These are phyloP conservation scores for Vigna reflexopilosa DNA, from an alignment of 306 rosid species.

Conservation along the genomic window DNA sequence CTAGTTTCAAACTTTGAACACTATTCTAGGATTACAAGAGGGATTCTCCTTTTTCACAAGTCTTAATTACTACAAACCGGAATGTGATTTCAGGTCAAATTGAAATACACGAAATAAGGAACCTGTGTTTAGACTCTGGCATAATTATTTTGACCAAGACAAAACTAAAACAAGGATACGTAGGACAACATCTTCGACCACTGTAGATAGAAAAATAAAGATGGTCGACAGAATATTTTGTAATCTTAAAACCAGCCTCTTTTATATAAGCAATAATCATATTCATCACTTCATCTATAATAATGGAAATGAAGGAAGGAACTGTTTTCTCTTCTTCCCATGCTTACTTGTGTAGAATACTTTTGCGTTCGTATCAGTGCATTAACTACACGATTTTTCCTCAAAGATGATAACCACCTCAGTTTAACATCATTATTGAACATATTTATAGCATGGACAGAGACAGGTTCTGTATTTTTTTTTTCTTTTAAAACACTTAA, in stretches of 20 bases:
- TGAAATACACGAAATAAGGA: background rate
- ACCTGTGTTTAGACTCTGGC: background rate
- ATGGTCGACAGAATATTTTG: background rate
- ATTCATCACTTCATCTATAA: background rate
- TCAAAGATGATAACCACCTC: background rate
- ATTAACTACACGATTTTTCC: background rate
- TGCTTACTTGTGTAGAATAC: background rate
- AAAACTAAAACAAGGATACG: background rate
- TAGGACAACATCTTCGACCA: conserved; percentile 17
- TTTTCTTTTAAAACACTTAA: background rate
- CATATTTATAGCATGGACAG: background rate
- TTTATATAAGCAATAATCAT: no score
- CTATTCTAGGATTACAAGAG: background rate
- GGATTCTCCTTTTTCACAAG: background rate
- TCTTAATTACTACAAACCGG: background rate
- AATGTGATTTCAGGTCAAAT: background rate
- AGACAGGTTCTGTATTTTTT: background rate
- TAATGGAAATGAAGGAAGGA: background rate
- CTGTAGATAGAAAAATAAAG: background rate
- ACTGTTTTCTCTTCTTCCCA: no score
- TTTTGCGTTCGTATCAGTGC: background rate
- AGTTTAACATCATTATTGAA: background rate
- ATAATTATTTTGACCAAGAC: conserved; percentile 36
- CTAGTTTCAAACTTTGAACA: conserved; percentile 3
- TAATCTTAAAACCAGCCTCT: no score